phyloP scores from a whole-genome alignment of 306 rosid genomes.

The Luffa aegyptiaca region DNA sequence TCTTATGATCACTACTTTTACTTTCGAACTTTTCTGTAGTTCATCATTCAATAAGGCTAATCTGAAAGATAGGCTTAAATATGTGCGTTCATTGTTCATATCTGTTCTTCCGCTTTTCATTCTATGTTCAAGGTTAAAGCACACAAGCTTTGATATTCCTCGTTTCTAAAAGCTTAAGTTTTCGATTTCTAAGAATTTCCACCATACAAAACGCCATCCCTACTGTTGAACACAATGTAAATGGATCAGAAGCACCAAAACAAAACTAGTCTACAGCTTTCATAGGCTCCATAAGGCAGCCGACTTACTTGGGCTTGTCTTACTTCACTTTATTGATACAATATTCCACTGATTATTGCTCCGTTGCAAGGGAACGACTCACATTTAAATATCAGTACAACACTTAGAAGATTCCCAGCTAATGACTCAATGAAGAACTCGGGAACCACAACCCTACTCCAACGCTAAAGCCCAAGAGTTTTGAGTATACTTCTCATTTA shows the following conservation, averaged over 20 bases:
- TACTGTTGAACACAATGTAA: not conserved
- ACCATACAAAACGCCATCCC: not conserved
- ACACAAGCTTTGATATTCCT: too few species aligned
- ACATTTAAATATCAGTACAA: not conserved
- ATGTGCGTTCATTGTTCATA: too few species aligned
- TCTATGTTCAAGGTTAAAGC: too few species aligned
- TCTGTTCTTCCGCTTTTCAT: too few species aligned
- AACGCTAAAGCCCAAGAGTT: not conserved
- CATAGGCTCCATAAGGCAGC: not conserved
- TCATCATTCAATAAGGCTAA: not conserved
- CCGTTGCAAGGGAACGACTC: not conserved
- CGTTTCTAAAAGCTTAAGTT: not conserved
- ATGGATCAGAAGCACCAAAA: not conserved
- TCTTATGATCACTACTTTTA: not conserved
- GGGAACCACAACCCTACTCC: not conserved
- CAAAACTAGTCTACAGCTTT: not conserved
- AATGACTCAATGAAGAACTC: not conserved
- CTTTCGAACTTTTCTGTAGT: not conserved
- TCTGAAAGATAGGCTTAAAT: not conserved
- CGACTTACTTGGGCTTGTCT: not conserved
- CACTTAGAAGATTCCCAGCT: not conserved
- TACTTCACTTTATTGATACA: not conserved
- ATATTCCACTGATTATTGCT: not conserved
- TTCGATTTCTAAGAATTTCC: not conserved
- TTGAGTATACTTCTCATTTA: constrained; percentile 14